phyloP scores from a whole-genome alignment of 331 rosid species.

The Stylosanthes scabra region DNA sequence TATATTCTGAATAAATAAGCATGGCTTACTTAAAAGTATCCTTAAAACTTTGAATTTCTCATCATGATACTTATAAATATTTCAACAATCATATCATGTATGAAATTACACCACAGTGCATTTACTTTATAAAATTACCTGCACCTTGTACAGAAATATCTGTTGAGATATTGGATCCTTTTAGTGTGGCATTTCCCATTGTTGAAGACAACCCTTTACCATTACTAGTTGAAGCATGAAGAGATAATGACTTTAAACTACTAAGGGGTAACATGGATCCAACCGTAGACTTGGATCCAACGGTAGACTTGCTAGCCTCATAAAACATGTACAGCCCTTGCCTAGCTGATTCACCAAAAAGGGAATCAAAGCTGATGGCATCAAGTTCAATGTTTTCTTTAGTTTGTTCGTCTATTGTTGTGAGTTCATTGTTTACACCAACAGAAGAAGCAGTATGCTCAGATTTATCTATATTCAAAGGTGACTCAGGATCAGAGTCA shows the following conservation, averaged over 20 bases:
- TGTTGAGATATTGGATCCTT: conserved; percentile 44
- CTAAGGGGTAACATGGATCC: conserved; percentile 47
- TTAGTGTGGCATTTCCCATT: conserved; percentile 35
- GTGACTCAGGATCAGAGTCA: conserved; percentile 51
- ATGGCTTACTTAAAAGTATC: conserved; percentile 37
- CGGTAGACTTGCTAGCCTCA: conserved; percentile 48
- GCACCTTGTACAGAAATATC: conserved; percentile 47
- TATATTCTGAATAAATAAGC: conserved; percentile 62
- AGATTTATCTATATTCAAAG: conserved; percentile 37
- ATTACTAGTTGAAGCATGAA: conserved; percentile 45
- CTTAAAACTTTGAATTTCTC: conserved; percentile 29
- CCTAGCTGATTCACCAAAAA: conserved; percentile 63
- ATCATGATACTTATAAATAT: conserved; percentile 15
- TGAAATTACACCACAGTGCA: conserved; percentile 24
- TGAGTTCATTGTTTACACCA: conserved; percentile 35
- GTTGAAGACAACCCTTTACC: conserved; percentile 47
- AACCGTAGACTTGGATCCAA: conserved; percentile 36
- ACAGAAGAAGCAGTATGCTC: conserved; percentile 43
- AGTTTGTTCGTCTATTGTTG: conserved; percentile 41
- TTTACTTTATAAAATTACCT: conserved; percentile 58
- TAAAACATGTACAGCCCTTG: conserved; percentile 86
- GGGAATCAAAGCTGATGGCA: conserved; percentile 39
- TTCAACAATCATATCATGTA: conserved; percentile 29
- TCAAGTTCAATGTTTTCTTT: conserved; percentile 47
- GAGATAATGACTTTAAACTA: conserved; percentile 48